phyloP scores from a whole-genome alignment of 1,284 basidiomycete genomes.

The Sparassis latifolia region DNA sequence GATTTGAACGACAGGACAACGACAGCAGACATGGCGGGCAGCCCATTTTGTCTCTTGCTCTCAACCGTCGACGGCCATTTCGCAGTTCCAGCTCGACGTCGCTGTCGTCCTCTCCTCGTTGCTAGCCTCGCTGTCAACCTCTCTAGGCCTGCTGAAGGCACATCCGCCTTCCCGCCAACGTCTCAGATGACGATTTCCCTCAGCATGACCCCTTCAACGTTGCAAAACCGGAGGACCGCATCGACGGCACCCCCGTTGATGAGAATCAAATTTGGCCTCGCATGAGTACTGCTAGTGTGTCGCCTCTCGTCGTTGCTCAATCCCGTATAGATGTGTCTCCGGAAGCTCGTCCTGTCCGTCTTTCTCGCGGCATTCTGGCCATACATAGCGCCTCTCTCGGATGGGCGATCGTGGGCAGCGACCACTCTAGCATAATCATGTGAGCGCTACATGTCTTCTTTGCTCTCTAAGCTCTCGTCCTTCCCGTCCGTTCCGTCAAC shows the following conservation, averaged over 20 bases:
- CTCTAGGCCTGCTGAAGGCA: slow-evolving; percentile 36
- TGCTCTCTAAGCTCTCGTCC: slow-evolving; percentile 52
- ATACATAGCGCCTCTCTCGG: slow-evolving; percentile 50
- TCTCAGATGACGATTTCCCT: slow-evolving; percentile 29
- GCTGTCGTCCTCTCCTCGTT: slow-evolving; percentile 41
- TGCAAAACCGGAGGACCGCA: slow-evolving; percentile 57
- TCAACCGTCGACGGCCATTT: slow-evolving; percentile 29
- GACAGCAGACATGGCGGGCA: too few relatives aligned
- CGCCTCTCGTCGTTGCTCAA: slow-evolving; percentile 1
- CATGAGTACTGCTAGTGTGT: slow-evolving; percentile 34
- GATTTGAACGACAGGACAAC: too few relatives aligned
- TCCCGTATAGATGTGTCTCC: slow-evolving; percentile 40
- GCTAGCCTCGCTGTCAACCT: slow-evolving; percentile 39
- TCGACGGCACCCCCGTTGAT: slow-evolving; percentile 73
- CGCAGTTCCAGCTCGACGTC: slow-evolving; percentile 53
- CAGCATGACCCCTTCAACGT: slow-evolving; percentile 73
- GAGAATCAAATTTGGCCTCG: slow-evolving; percentile 66
- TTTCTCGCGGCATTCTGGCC: slow-evolving; percentile 39
- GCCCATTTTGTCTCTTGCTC: too few relatives aligned
- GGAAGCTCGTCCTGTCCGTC: slow-evolving; percentile 46
- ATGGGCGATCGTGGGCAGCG: slow-evolving; percentile 38
- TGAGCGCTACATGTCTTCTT: slow-evolving; percentile 48
- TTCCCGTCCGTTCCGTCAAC: slow-evolving; percentile 49
- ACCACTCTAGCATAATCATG: slow-evolving; percentile 28
- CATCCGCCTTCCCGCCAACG: slow-evolving; percentile 14